A percentile compares a stretch with the other conserved stretches of the same genome.
Evolutionary conservation across 2,329 filamentous ascomycete species (phyloP).

Genomic region (Cladorrhinum sp.): DNA sequence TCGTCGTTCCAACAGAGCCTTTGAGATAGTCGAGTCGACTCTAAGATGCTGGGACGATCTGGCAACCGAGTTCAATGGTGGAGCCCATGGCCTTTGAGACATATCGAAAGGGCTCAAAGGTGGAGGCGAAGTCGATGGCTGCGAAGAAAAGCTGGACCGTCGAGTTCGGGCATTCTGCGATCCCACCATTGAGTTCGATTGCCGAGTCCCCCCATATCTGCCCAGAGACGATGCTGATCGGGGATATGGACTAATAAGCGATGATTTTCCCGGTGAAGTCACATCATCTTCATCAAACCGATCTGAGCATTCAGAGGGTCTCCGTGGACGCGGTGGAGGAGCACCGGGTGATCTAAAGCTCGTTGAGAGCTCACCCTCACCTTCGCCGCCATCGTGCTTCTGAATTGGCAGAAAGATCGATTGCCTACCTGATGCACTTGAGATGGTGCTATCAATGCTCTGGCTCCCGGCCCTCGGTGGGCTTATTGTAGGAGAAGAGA

Average conservation of each 20-base stretch:
- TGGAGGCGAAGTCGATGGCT: slow-evolving; percentile 12
- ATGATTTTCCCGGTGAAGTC: background rate
- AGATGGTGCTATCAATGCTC: slow-evolving; percentile 9
- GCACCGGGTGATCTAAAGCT: background rate
- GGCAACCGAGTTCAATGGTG: slow-evolving; percentile 21
- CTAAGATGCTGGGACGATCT: slow-evolving; percentile 28
- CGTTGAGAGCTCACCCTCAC: background rate
- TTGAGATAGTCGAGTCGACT: slow-evolving; percentile 21
- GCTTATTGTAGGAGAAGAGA: slow-evolving; percentile 18
- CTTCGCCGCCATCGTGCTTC: background rate
- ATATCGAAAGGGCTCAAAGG: slow-evolving; percentile 13
- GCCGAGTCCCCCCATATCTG: slow-evolving; percentile 28
- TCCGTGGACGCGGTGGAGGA: background rate
- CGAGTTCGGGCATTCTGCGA: slow-evolving; percentile 20
- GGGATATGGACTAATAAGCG: background rate
- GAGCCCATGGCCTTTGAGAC: slow-evolving; percentile 12
- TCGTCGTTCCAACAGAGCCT: slow-evolving; percentile 35
- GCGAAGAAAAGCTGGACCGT: slow-evolving; percentile 27
- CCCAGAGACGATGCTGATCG: slow-evolving; percentile 36
- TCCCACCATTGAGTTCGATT: slow-evolving; percentile 13
- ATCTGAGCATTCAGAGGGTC: slow-evolving; percentile 5
- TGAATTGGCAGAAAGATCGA: slow-evolving; percentile 20
- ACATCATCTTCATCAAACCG: slow-evolving; percentile 1
- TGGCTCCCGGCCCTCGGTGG: slow-evolving; percentile 11
- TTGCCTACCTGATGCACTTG: slow-evolving; percentile 22